Base-by-base conservation (phyloP, 108 stramenopile species). In the Skeletonema potamos region DNA sequence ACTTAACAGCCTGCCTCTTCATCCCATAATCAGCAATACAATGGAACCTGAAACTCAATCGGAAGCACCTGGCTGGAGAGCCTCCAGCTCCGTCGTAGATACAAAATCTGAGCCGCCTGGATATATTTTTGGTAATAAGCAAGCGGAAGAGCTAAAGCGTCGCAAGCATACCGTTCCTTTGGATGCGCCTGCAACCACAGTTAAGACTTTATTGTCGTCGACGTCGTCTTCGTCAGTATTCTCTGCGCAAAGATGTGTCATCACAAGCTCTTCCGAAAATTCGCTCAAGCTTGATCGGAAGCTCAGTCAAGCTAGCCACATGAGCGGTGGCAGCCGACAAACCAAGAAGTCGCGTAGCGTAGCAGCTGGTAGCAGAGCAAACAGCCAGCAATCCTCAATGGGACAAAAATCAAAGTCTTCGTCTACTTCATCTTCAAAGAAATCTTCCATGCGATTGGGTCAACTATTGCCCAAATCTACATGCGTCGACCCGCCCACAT, bases 21-120 rank as follows among this genome's bases (percentile, higher is more conserved):
- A 39, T 39, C 37, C 37, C 37, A 39, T 15, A 1, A 48, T 48
- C 0, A 22, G 4, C 0, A 48, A 22, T 22, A 48, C 1, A 6
- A 48, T 48, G 46, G 46, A 48, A 20, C 46, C 46, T 48, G 46
- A 48, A 20, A 48, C 46, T 48, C 46, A 48, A 48, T 48, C 46
- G 20, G 46, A 48, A 22, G 20, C 46, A 7, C 20, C 20, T 20
- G 46, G 46, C 20, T 15, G 4, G 20, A 48, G 46, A 1, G 46
- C 46, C 20, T 48, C 46, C 46, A 48, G 17, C 46, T 18, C 20
- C 15, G 2, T 48, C 20, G 20, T 48, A 18, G 46, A 22, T 18
- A 48, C 46, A 2, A 18, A 22, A 48, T 48, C 46, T 20, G 46
- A 48, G 18, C 46, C 46, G 6, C 46, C 46, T 2, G 6, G 17